phyloP scores from a whole-genome alignment of 129 eudicot species.

The Mikania micrantha region DNA sequence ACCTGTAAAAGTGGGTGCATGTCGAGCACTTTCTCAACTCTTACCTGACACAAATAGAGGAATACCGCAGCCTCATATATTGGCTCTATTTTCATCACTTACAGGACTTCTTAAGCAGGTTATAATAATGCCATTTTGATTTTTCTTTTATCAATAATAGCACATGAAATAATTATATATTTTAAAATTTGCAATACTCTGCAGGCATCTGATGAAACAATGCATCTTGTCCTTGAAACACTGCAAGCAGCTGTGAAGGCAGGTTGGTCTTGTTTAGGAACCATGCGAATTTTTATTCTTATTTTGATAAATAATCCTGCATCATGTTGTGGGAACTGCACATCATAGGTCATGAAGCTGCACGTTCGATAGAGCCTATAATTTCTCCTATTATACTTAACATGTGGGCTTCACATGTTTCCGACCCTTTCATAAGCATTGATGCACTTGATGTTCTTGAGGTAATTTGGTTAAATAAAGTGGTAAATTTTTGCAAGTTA shows the following conservation, averaged over 20 bases:
- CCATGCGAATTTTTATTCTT: background rate
- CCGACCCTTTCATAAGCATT: constrained; percentile 92
- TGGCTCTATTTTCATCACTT: constrained; percentile 74
- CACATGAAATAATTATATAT: constrained; percentile 17
- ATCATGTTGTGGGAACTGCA: constrained; percentile 8
- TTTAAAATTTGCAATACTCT: constrained; percentile 10
- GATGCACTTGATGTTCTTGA: constrained; percentile 95
- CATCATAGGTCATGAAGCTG: constrained; percentile 63
- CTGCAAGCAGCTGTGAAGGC: constrained; percentile 78
- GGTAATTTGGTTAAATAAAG: constrained; percentile 36
- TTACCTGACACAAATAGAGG: constrained; percentile 62
- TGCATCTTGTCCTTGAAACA: constrained; percentile 96
- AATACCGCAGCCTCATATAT: constrained; percentile 59
- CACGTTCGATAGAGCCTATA: constrained; percentile 68
- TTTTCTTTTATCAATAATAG: background rate
- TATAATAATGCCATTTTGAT: constrained; percentile 4
- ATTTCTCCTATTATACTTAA: constrained; percentile 83
- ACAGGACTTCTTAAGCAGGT: constrained; percentile 86
- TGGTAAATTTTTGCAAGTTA: constrained; percentile 8
- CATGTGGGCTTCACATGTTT: constrained; percentile 91
- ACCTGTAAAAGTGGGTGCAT: constrained; percentile 96
- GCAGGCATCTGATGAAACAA: constrained; percentile 94
- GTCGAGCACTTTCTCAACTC: constrained; percentile 81
- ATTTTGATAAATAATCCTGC: background rate
- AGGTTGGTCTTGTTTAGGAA: constrained; percentile 35